phyloP scores from a whole-genome alignment of 2,329 filamentous ascomycete genomes.

The Botrytis pseudocinerea region DNA sequence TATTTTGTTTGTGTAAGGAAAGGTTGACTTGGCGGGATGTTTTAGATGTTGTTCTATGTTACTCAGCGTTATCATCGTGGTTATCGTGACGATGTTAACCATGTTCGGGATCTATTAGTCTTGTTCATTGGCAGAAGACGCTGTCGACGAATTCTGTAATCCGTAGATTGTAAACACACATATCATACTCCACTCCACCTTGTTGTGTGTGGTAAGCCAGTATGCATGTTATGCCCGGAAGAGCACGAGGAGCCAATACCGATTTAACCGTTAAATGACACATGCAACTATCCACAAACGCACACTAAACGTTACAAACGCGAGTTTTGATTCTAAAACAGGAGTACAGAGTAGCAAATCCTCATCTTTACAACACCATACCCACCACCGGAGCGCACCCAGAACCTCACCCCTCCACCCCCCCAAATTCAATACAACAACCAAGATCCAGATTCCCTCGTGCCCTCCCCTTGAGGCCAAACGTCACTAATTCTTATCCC shows the following conservation, averaged over 20 bases:
- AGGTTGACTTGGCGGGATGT: neutral
- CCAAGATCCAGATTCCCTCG: conserved; percentile 1
- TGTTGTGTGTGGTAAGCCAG: neutral
- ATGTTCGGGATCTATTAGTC: neutral
- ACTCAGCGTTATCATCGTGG: conserved; percentile 14
- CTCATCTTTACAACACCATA: neutral
- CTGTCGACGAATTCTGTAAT: neutral
- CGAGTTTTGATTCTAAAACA: neutral
- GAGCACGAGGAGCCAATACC: neutral
- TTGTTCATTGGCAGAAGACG: neutral
- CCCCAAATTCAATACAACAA: neutral
- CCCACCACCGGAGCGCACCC: neutral
- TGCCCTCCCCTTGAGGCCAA: neutral
- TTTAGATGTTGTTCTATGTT: conserved; percentile 9
- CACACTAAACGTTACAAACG: neutral
- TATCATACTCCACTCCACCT: neutral
- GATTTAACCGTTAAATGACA: neutral
- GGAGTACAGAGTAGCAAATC: neutral
- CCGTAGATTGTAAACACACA: neutral
- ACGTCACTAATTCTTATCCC: neutral
- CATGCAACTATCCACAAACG: neutral
- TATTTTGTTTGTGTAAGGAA: neutral
- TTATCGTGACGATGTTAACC: neutral
- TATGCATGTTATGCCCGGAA: neutral
- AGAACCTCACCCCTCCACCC: neutral